Conservation (phyloP, 352 stramenopile genomes). For the Phytophthora meadii region DNA sequence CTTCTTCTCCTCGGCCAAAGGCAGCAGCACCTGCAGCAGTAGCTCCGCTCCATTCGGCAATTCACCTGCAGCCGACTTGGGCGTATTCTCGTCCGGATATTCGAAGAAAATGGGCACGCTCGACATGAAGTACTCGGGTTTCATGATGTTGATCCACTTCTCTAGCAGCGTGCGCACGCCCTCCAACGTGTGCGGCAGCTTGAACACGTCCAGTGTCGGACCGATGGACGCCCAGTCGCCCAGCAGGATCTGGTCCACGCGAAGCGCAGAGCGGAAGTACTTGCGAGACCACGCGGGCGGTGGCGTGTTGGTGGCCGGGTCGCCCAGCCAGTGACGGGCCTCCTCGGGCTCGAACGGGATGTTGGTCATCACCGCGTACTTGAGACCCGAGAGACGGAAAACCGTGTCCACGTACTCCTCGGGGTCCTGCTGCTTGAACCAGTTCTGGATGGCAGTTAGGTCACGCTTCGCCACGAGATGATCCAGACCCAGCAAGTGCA, state of each 20-base stretch:
- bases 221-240: conserved; percentile 85
- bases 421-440: conserved; percentile 79
- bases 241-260: conserved; percentile 91
- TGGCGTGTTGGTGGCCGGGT: conserved; percentile 44
- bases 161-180: conserved; percentile 84
- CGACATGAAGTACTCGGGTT: conserved; percentile 95
- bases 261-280: conserved; percentile 91
- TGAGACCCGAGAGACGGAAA: conserved; percentile 75
- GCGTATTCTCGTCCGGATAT: conserved; percentile 47
- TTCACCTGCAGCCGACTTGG: conserved; percentile 15
- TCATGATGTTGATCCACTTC: conserved; percentile 93
- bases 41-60: conserved; percentile 63
- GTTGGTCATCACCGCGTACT: conserved; percentile 96
- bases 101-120: conserved; percentile 92
- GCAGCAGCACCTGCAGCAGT: conserved; percentile 90
- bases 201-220: conserved; percentile 55
- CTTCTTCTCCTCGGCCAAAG: conserved; percentile 86
- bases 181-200: conserved; percentile 74
- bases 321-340: conserved; percentile 57
- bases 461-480: conserved; percentile 73
- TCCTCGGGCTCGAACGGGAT: conserved; percentile 88
- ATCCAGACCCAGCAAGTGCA: conserved; percentile 78
- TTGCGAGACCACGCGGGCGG: conserved; percentile 58
- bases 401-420: conserved; percentile 79
- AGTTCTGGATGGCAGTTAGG: conserved; percentile 83